A percentile compares a stretch with the other conserved stretches of the same genome.
These are phyloP conservation scores for Mrakia hoshinonis DNA, from an alignment of 768 basidiomycete species.

Conservation along the genomic window DNA sequence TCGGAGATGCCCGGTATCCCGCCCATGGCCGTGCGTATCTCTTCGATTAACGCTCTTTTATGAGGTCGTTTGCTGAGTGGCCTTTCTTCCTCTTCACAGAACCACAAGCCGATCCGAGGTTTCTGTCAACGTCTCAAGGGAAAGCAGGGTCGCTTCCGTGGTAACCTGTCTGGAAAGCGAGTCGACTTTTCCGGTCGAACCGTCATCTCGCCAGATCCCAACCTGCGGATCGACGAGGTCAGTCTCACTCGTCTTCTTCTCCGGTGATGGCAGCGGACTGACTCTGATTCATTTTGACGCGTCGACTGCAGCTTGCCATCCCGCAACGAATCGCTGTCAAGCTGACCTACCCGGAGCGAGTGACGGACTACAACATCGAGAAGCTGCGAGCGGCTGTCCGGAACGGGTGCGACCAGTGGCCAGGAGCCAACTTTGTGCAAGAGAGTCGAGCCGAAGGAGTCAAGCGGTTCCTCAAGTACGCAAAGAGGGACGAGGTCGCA, in stretches of 20 bases:
- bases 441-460: conserved; percentile 51
- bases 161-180: conserved; percentile 95
- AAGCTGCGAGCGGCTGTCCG: conserved; percentile 63
- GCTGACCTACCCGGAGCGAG: conserved; percentile 91
- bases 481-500: conserved; percentile 68
- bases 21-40: conserved; percentile 50
- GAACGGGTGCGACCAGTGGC: conserved; percentile 83
- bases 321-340: conserved; percentile 91
- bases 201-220: conserved; percentile 99
- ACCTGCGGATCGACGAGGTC: conserved; percentile 90
- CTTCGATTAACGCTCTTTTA: conserved; percentile 6
- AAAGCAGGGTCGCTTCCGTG: conserved; percentile 96
- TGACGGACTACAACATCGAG: conserved; percentile 82
- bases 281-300: not conserved
- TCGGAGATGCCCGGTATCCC: conserved; percentile 91
- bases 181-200: conserved; percentile 98
- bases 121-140: conserved; percentile 97
- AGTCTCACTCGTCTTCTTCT: conserved; percentile 13
- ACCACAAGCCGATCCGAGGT: conserved; percentile 90
- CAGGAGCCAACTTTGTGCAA: conserved; percentile 90
- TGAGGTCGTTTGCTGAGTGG: not conserved
- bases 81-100: conserved; percentile 37
- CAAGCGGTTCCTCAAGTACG: conserved; percentile 86
- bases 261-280: not conserved
- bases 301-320: conserved; percentile 56